Evolutionary conservation across 306 rosid species (phyloP).

Genomic region (Datisca glomerata): DNA sequence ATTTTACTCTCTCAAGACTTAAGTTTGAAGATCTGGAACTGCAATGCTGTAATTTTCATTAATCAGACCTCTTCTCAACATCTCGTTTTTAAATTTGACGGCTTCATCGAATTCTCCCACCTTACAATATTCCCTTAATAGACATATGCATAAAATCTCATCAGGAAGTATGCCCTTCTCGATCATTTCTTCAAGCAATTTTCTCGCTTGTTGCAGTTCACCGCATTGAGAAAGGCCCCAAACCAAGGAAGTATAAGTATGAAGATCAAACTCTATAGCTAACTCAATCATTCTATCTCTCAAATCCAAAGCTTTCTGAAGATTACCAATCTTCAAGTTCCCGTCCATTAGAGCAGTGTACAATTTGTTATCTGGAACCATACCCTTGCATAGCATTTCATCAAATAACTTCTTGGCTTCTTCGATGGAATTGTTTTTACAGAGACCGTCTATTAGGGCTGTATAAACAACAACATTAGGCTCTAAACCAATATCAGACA

Average conservation of each 20-base stretch:
- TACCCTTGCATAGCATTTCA: slow-evolving; percentile 67
- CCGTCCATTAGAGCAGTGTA: slow-evolving; percentile 80
- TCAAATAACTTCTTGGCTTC: slow-evolving; percentile 59
- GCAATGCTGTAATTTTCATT: slow-evolving; percentile 12
- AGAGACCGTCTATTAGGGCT: slow-evolving; percentile 76
- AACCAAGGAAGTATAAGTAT: slow-evolving; percentile 70
- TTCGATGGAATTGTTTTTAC: slow-evolving; percentile 49
- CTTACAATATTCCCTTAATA: slow-evolving; percentile 53
- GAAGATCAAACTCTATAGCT: slow-evolving; percentile 65
- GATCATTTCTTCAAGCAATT: slow-evolving; percentile 67
- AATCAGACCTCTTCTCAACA: slow-evolving; percentile 49
- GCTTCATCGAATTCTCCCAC: slow-evolving; percentile 61
- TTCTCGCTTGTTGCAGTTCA: slow-evolving; percentile 52
- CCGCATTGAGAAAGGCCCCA: slow-evolving; percentile 66
- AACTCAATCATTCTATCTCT: slow-evolving; percentile 50
- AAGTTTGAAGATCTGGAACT: slow-evolving; percentile 26
- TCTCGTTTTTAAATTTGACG: slow-evolving; percentile 44
- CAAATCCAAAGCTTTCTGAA: slow-evolving; percentile 58
- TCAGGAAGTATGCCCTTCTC: slow-evolving; percentile 63
- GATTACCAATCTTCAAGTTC: slow-evolving; percentile 71
- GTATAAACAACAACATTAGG: slow-evolving; percentile 78
- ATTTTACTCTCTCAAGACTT: too few relatives aligned
- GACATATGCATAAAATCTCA: slow-evolving; percentile 48
- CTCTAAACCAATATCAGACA: slow-evolving; percentile 46
- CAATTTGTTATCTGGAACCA: slow-evolving; percentile 68